Conservation (phyloP, 768 basidiomycete species). For the Lentinus tigrinus region DNA sequence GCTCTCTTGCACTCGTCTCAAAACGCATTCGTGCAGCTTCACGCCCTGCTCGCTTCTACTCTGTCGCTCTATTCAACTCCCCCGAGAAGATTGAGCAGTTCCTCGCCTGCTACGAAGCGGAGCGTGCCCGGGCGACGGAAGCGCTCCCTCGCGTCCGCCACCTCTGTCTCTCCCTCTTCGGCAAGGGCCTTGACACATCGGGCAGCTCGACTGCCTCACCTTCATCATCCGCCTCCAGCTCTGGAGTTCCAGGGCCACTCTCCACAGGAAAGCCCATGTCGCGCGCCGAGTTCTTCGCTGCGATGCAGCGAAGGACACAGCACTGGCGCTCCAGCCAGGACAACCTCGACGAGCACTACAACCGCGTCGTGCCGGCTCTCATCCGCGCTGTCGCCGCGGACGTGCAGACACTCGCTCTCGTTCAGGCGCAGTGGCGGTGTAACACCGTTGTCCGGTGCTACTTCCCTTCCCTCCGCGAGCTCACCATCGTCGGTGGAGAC, state of each 20-base stretch:
- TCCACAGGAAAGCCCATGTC: not conserved
- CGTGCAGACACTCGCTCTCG: constrained; percentile 7
- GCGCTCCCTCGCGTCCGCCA: constrained; percentile 12
- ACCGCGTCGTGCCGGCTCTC: constrained; percentile 14
- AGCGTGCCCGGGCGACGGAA: constrained; percentile 1
- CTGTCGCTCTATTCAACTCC: constrained; percentile 5
- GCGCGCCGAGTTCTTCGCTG: constrained; percentile 11
- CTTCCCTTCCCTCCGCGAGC: constrained; percentile 12
- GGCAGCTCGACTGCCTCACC: not conserved
- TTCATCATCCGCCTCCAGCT: not conserved
- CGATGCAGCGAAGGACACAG: constrained; percentile 7
- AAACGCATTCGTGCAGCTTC: constrained; percentile 27
- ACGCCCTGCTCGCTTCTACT: constrained; percentile 18
- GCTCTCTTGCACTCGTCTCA: constrained; percentile 30
- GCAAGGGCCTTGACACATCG: not conserved
- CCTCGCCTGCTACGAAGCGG: not conserved
- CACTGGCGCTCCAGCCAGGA: constrained; percentile 7
- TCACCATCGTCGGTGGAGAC: constrained; percentile 12
- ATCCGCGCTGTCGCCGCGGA: constrained; percentile 7
- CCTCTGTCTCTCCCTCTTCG: constrained; percentile 16
- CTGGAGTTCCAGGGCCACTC: not conserved
- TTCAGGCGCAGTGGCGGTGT: constrained; percentile 12
- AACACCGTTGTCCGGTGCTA: constrained; percentile 1
- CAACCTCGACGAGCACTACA: constrained; percentile 15
- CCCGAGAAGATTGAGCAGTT: constrained; percentile 5